Evolutionary conservation across 148 eudicot genomes (phyloP), one percentile per base, ranked within the genome.

Genomic region (Rhododendron williamsianum): DNA sequence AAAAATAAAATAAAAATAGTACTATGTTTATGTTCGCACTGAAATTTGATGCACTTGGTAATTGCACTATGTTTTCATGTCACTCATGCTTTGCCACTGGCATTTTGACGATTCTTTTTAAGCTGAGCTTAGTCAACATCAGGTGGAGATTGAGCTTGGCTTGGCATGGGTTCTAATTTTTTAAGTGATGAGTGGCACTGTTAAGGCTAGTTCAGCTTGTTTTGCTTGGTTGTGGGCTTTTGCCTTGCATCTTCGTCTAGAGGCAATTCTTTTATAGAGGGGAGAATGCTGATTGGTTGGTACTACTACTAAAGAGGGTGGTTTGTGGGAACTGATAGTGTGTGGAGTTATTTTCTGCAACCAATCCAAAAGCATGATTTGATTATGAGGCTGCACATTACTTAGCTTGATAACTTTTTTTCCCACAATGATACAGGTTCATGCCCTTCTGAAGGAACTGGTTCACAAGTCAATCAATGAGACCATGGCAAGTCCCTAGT

Each of bases 391-490:
- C 74, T 85, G 58, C 79, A 54, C 65, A 7, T 88, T 81, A 65
- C 63, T 81, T 85, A 48, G 76, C 21, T 86, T 92, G 83, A 91
- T 86, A 49, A 60, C 30, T 54, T 33, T 8, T 38, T 81, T 56
- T 78, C 54, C 65, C 6, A 27, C 48, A 16, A 16, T 86, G 87
- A 46, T 89, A 81, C 94, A 97, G 99, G 98, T 95, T 86, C 99
- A 97, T 92, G 92, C 85, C 84, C 86, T 97, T 85, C 90, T 97
- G 90, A 97, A 94, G 91, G 98, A 97, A 46, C 88, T 97, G 86
- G 96, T 93, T 88, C 96, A 90, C 90, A 97, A 95, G 88, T 85
- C 99, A 86, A 94, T 97, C 52, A 91, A 65, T 80, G 98, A 97
- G 90, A 92, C 98, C 48, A 41, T 85, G 93, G 99, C 94, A 91